A percentile compares a stretch with the other conserved stretches of the same genome.
phyloP scores from a whole-genome alignment of 2,329 filamentous ascomycete genomes.

The Aspergillus novoparasiticus region DNA sequence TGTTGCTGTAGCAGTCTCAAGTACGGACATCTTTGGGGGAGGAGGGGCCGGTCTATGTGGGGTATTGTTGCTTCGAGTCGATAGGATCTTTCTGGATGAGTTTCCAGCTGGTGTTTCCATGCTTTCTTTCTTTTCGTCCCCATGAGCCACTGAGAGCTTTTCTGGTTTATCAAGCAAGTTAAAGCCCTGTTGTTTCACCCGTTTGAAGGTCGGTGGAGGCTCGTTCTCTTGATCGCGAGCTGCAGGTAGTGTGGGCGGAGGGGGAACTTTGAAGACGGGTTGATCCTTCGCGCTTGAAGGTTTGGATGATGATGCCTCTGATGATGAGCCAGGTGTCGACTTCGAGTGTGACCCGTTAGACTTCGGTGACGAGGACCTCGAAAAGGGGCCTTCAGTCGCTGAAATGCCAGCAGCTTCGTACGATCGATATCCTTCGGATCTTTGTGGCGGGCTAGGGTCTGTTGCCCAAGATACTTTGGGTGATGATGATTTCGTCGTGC shows the following conservation, averaged over 20 bases:
- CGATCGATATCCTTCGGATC: slow-evolving; percentile 25
- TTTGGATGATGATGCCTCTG: slow-evolving; percentile 41
- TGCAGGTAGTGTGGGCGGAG: slow-evolving; percentile 61
- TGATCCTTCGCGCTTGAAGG: slow-evolving; percentile 47
- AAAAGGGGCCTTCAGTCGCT: slow-evolving; percentile 33
- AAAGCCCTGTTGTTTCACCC: slow-evolving; percentile 58
- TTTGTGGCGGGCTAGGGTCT: slow-evolving; percentile 33
- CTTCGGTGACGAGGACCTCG: slow-evolving; percentile 38
- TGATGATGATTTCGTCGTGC: slow-evolving; percentile 30
- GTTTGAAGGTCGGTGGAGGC: slow-evolving; percentile 68
- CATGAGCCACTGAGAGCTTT: slow-evolving; percentile 56
- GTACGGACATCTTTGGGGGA: slow-evolving; percentile 92
- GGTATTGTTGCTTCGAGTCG: slow-evolving; percentile 65
- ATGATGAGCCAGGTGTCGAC: slow-evolving; percentile 47
- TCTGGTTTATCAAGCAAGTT: slow-evolving; percentile 59
- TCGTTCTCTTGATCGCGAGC: slow-evolving; percentile 84
- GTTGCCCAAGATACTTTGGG: slow-evolving; percentile 40
- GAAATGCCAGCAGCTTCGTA: slow-evolving; percentile 24
- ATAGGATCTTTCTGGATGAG: slow-evolving; percentile 52
- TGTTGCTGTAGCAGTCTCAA: slow-evolving; percentile 85
- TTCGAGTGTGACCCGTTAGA: slow-evolving; percentile 39
- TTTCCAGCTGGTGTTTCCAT: slow-evolving; percentile 49
- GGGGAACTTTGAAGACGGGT: slow-evolving; percentile 62
- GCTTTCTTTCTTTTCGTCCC: slow-evolving; percentile 45
- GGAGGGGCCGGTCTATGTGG: slow-evolving; percentile 77